Conservation (phyloP, 2,329 filamentous ascomycete species). For the Fusarium sp. region DNA sequence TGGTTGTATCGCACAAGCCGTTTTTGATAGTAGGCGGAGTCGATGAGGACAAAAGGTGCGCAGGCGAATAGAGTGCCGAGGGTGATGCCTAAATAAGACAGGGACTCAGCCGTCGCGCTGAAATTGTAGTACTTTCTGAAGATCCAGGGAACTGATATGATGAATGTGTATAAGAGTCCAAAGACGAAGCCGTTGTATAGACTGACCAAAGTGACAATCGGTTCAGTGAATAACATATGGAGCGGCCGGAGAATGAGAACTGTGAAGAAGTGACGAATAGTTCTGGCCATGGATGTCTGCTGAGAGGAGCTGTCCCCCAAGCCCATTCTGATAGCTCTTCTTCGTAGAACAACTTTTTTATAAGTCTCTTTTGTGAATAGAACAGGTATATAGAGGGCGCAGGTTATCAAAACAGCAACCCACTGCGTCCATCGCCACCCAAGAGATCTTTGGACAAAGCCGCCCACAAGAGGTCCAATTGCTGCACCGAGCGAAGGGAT, state of each 20-base stretch:
- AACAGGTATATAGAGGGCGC: constrained; percentile 21
- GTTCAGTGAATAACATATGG: constrained; percentile 33
- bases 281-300: constrained; percentile 4
- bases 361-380: constrained; percentile 34
- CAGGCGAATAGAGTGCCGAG: constrained; percentile 27
- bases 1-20: constrained; percentile 10
- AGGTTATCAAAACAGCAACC: constrained; percentile 21
- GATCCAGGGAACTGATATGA: constrained; percentile 33
- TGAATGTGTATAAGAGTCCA: constrained; percentile 32
- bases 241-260: constrained; percentile 33
- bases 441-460: constrained; percentile 13
- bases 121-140: constrained; percentile 26
- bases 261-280: constrained; percentile 25
- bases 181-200: constrained; percentile 38
- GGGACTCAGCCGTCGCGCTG: constrained; percentile 4
- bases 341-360: constrained; percentile 26
- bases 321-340: constrained; percentile 25
- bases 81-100: constrained; percentile 31
- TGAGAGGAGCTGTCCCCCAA: constrained; percentile 33
- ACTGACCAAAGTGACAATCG: constrained; percentile 30
- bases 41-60: constrained; percentile 25
- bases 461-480: constrained; percentile 18
- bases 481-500: constrained; percentile 29
- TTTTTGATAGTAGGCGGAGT: constrained; percentile 34
- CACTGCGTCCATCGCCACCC: constrained; percentile 40